These are phyloP conservation scores for Pterulicium gracile DNA, from an alignment of 1,284 basidiomycete genomes.

Conservation along the genomic window DNA sequence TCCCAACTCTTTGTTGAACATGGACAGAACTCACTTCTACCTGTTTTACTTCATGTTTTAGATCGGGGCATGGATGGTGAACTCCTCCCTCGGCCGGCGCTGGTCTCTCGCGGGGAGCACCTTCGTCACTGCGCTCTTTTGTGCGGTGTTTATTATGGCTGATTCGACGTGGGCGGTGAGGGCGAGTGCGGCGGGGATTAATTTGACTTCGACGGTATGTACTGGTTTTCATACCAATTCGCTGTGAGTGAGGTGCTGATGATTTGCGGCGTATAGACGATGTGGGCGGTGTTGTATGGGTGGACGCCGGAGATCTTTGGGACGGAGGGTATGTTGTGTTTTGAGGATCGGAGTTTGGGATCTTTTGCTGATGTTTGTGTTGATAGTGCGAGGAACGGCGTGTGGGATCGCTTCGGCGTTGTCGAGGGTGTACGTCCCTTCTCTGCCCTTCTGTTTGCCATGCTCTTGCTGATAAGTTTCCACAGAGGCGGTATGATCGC, in stretches of 20 bases:
- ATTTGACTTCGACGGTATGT: constrained; percentile 68
- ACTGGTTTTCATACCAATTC: neutral
- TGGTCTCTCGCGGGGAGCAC: constrained; percentile 77
- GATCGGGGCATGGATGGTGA: constrained; percentile 87
- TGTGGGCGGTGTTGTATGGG: constrained; percentile 87
- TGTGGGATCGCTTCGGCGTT: constrained; percentile 87
- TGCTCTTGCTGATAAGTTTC: constrained; percentile 2
- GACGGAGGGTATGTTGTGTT: constrained; percentile 51
- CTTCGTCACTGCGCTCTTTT: constrained; percentile 72
- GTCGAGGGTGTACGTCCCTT: constrained; percentile 62
- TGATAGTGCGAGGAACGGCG: constrained; percentile 74
- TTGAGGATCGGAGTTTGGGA: neutral
- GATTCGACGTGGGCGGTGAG: constrained; percentile 54
- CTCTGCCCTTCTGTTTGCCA: constrained; percentile 5
- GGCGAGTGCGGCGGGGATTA: constrained; percentile 73
- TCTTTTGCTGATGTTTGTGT: constrained; percentile 2
- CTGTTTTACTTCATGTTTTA: constrained; percentile 20
- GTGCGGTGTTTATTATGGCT: constrained; percentile 62
- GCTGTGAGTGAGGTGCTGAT: constrained; percentile 1
- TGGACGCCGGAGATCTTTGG: constrained; percentile 91
- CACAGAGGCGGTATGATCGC: constrained; percentile 84
- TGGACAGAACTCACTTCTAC: constrained; percentile 3
- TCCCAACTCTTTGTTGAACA: constrained; percentile 1
- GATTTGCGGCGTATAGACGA: constrained; percentile 38
- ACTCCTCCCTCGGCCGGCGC: constrained; percentile 65